Percentiles rank a stretch among this genome's conserved stretches.
Conservation (phyloP, 2,329 filamentous ascomycete genomes). For the Blastomyces gilchristii region DNA sequence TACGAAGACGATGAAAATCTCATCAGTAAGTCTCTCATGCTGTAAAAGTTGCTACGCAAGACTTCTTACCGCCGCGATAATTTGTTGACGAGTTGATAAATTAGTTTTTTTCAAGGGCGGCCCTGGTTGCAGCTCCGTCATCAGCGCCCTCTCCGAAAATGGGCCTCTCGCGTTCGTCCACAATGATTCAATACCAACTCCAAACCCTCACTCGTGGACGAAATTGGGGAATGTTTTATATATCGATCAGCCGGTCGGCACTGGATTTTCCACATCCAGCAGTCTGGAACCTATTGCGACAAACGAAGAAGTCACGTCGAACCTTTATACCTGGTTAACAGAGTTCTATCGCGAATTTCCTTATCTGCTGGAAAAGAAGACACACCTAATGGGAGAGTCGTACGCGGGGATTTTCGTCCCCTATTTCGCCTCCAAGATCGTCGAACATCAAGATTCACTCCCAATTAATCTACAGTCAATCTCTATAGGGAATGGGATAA, state of each 20-base stretch:
- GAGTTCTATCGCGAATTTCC: slow-evolving; percentile 25
- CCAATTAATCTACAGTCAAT: slow-evolving; percentile 27
- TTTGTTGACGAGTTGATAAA: not conserved
- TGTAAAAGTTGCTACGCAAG: not conserved
- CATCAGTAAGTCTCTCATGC: slow-evolving; percentile 21
- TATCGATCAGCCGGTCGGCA: slow-evolving; percentile 30
- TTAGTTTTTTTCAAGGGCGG: slow-evolving; percentile 16
- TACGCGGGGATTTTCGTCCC: slow-evolving; percentile 32
- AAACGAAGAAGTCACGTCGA: slow-evolving; percentile 22
- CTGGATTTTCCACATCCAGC: slow-evolving; percentile 27
- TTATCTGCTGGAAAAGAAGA: slow-evolving; percentile 23
- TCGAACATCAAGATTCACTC: slow-evolving; percentile 21
- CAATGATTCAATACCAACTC: slow-evolving; percentile 14
- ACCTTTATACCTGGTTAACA: slow-evolving; percentile 26
- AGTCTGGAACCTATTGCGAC: slow-evolving; percentile 21
- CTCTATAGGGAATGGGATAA: slow-evolving; percentile 28
- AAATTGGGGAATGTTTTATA: slow-evolving; percentile 27
- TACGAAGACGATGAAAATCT: slow-evolving; percentile 24
- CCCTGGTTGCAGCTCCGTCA: slow-evolving; percentile 15
- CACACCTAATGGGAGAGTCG: slow-evolving; percentile 31
- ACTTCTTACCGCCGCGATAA: not conserved
- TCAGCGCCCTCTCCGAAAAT: slow-evolving; percentile 23
- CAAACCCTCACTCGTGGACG: slow-evolving; percentile 16
- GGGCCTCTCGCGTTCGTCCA: slow-evolving; percentile 26
- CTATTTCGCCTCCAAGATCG: slow-evolving; percentile 26